Base-by-base conservation (phyloP, 2,329 filamentous ascomycete species). In the Penicillium polonicum region DNA sequence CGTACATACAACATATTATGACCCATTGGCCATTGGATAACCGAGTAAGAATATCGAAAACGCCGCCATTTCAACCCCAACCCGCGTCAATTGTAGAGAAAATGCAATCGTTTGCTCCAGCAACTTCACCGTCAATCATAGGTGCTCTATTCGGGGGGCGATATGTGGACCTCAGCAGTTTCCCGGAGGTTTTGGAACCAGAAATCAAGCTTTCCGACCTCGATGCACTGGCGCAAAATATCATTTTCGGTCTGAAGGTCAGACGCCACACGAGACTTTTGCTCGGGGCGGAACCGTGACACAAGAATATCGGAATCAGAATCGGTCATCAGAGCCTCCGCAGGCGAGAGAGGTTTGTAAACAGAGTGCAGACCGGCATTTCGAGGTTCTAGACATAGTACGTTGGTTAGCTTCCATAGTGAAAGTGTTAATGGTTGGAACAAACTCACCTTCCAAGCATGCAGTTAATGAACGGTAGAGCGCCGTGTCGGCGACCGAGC, bases 191-290 rank as follows among this genome's bases (percentile, higher is more conserved):
- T 68, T 17, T 70, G 72, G 58, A 83, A 82, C 90, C 92, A 96
- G 55, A 88, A 82, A 7, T 86, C 84, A 12, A 96, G 81, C 38
- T 86, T 82, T 58, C 85, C 82, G 71, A 87, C 87, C 55, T 88
- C 83, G 21, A 94, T 80, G 69, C 85, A 85, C 50, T 82, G 80
- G 51, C 80, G 77, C 39, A 97, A 79, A 12, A 83, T 70, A 59
- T 83, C 81, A 68, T 93, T 89, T 74, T 96, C 92, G 57, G 82
- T 81, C 57, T 84, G 80, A 77, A 94, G 88, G 57, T 91, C 90
- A 27, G 86, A 83, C 29, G 88, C 76, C 58, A 96, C 82, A 57
- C 86, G 87, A 57, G 85, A 80, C 58, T 86, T 83, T 66, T 89
- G 83, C 43, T 85, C 82, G 42, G 86, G 83, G 58, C 88, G 84